A percentile compares a stretch with the other conserved stretches of the same genome.
Evolutionary conservation across 2,329 filamentous ascomycete genomes (phyloP).

Genomic region (Graphiopsis chlorocephala): DNA sequence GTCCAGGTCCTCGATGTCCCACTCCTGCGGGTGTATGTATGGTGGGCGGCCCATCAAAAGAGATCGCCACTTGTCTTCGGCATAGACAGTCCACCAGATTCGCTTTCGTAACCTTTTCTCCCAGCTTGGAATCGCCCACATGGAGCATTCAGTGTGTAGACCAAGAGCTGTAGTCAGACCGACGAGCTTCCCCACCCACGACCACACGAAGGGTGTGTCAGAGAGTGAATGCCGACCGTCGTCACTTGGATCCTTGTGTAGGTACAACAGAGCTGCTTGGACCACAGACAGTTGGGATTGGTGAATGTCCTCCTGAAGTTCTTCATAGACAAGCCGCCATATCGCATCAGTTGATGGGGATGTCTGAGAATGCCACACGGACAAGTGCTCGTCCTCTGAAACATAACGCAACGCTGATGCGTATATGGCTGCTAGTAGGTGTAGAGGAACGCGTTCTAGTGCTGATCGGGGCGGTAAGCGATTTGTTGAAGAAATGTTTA

Average conservation of each 20-base stretch:
- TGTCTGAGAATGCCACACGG: not conserved
- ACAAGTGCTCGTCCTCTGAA: constrained; percentile 1
- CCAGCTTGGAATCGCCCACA: constrained; percentile 11
- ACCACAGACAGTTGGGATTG: constrained; percentile 2
- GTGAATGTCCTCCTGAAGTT: constrained; percentile 7
- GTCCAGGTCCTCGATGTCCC: constrained; percentile 13
- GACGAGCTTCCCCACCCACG: constrained; percentile 5
- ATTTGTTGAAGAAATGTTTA: not conserved
- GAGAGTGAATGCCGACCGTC: not conserved
- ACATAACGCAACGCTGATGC: not conserved
- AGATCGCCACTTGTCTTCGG: constrained; percentile 13
- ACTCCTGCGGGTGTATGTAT: constrained; percentile 10
- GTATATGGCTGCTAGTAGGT: constrained; percentile 8
- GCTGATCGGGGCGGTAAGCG: not conserved
- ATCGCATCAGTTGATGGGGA: not conserved
- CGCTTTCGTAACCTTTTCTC: constrained; percentile 11
- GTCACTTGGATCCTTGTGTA: constrained; percentile 2
- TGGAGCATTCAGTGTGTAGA: constrained; percentile 4
- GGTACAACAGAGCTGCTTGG: constrained; percentile 8
- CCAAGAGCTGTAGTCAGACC: constrained; percentile 7
- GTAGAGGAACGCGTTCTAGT: constrained; percentile 2
- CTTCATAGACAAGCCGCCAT: constrained; percentile 11
- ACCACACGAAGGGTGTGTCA: constrained; percentile 10
- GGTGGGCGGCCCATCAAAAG: constrained; percentile 11
- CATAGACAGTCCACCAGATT: constrained; percentile 13